Evolutionary conservation across 2,329 filamentous ascomycete genomes (phyloP).

Genomic region (Myriosclerotinia curreyana): DNA sequence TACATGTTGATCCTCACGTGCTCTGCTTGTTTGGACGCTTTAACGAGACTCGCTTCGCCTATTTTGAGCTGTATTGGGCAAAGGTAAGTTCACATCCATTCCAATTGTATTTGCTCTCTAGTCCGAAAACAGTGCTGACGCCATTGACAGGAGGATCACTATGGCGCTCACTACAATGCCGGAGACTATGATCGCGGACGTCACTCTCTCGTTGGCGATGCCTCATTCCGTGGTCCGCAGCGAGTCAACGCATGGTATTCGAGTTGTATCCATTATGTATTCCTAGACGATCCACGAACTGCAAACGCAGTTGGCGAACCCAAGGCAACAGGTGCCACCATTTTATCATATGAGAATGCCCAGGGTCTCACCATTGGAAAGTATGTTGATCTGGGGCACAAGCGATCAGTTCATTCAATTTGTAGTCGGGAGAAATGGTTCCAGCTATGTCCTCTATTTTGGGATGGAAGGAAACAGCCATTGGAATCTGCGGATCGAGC

Average conservation of each 20-base stretch:
- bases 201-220: conserved; percentile 58
- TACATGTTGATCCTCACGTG: conserved; percentile 70
- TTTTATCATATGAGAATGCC: conserved; percentile 47
- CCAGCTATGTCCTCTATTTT: conserved; percentile 48
- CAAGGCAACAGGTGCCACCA: conserved; percentile 65
- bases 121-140: background rate
- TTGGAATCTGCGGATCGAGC: conserved; percentile 46
- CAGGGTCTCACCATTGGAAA: conserved; percentile 39
- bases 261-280: conserved; percentile 60
- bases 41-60: conserved; percentile 68
- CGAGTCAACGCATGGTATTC: conserved; percentile 61
- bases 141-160: conserved; percentile 52
- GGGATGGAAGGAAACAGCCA: conserved; percentile 46
- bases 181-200: conserved; percentile 57
- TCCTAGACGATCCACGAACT: conserved; percentile 59
- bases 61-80: conserved; percentile 80
- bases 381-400: conserved; percentile 43
- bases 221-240: conserved; percentile 57
- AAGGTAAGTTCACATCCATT: conserved; percentile 45
- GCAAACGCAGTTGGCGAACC: conserved; percentile 64
- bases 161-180: conserved; percentile 56
- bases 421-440: conserved; percentile 44
- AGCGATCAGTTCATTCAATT: conserved; percentile 41
- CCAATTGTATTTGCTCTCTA: background rate
- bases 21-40: conserved; percentile 69